A percentile compares a stretch with the other conserved stretches of the same genome.
These are phyloP conservation scores for Apostasia ramifera DNA, from an alignment of 106 monocot genomes.

Conservation along the genomic window DNA sequence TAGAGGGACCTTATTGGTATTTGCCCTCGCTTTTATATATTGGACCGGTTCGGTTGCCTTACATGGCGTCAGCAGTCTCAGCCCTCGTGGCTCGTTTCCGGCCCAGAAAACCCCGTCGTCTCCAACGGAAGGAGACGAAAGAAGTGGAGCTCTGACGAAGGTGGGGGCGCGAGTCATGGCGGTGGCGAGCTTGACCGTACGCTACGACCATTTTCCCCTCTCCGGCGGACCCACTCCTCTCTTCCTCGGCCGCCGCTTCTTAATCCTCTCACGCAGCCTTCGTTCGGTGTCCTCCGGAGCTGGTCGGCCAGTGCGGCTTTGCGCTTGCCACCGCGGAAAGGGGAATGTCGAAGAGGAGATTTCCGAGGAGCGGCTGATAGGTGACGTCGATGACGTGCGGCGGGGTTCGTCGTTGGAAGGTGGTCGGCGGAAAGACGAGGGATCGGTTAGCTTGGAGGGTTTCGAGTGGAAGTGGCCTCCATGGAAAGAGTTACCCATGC, in stretches of 20 bases:
- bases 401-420: constrained; percentile 2
- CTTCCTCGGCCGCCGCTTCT: constrained; percentile 3
- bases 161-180: too few species aligned
- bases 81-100: too few species aligned
- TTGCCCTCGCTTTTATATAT: too few species aligned
- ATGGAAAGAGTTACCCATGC: constrained; percentile 38
- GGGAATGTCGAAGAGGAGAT: constrained; percentile 9
- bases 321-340: constrained; percentile 5
- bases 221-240: neutral
- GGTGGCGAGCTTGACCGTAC: too few species aligned
- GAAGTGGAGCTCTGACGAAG: too few species aligned
- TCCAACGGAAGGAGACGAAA: too few species aligned
- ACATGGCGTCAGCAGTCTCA: too few species aligned
- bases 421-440: neutral
- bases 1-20: too few species aligned
- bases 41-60: too few species aligned
- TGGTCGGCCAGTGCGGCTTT: neutral
- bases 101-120: too few species aligned
- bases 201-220: neutral
- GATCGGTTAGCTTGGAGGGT: constrained; percentile 3
- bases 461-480: constrained; percentile 43
- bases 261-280: neutral
- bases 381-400: constrained; percentile 7
- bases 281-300: neutral
- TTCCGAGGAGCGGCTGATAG: constrained; percentile 5